Evolutionary conservation across 2,329 filamentous ascomycete species (phyloP).

Genomic region (Sclerotinia sclerotiorum): DNA sequence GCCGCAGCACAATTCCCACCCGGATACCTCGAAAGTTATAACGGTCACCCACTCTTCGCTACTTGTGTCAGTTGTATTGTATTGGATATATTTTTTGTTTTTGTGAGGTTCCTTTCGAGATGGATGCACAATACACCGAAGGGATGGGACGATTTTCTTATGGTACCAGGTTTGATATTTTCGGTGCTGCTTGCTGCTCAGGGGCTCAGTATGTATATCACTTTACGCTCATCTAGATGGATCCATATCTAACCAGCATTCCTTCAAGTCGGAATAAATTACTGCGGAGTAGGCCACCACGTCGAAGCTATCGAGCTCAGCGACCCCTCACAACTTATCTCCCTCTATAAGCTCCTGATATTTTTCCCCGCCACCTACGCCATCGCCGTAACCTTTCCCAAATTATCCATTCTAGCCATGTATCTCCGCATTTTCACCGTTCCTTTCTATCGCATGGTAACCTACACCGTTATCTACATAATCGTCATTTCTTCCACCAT

Average conservation of each 20-base stretch:
- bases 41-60: slow-evolving; percentile 17
- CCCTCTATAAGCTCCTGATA: slow-evolving; percentile 14
- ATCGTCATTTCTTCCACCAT: slow-evolving; percentile 19
- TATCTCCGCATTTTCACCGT: slow-evolving; percentile 28
- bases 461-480: slow-evolving; percentile 21
- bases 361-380: slow-evolving; percentile 20
- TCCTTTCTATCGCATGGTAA: slow-evolving; percentile 24
- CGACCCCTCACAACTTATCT: neutral
- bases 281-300: slow-evolving; percentile 21
- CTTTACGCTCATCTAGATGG: neutral
- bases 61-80: slow-evolving; percentile 11
- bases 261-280: slow-evolving; percentile 19
- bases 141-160: slow-evolving; percentile 24
- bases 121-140: slow-evolving; percentile 17
- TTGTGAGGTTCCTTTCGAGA: slow-evolving; percentile 14
- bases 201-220: slow-evolving; percentile 17
- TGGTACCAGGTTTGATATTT: slow-evolving; percentile 20
- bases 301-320: slow-evolving; percentile 8
- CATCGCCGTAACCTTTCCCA: slow-evolving; percentile 27
- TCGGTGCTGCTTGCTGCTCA: slow-evolving; percentile 14
- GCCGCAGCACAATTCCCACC: slow-evolving; percentile 7
- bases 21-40: slow-evolving; percentile 17
- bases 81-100: slow-evolving; percentile 15
- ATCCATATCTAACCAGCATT: neutral
- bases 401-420: slow-evolving; percentile 27